phyloP scores from a whole-genome alignment of 2,329 filamentous ascomycete genomes.

The Fusarium sp. region DNA sequence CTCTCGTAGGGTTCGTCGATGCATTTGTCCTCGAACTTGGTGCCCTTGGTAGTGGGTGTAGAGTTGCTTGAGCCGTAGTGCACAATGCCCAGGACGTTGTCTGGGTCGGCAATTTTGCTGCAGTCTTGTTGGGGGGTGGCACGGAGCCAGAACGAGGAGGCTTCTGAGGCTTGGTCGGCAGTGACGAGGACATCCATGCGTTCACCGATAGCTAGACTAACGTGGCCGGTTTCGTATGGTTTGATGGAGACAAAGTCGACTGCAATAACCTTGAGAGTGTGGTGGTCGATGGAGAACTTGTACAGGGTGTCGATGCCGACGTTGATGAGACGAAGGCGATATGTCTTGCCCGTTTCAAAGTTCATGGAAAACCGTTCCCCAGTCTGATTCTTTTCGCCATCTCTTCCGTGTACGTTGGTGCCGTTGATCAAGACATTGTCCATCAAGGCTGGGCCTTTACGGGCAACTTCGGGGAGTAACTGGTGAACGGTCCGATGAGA shows the following conservation, averaged over 20 bases:
- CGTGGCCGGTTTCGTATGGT: constrained; percentile 63
- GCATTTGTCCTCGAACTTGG: constrained; percentile 43
- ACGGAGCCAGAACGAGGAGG: constrained; percentile 63
- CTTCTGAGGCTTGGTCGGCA: constrained; percentile 51
- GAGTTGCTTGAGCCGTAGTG: constrained; percentile 50
- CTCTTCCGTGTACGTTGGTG: constrained; percentile 50
- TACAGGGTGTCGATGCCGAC: constrained; percentile 57
- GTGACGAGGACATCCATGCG: constrained; percentile 61
- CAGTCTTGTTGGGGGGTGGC: constrained; percentile 58
- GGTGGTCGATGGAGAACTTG: constrained; percentile 66
- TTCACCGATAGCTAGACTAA: constrained; percentile 62
- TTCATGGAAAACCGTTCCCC: constrained; percentile 52
- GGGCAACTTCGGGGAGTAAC: constrained; percentile 43
- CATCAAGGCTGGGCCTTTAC: constrained; percentile 42
- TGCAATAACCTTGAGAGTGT: constrained; percentile 68
- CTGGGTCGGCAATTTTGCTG: constrained; percentile 52
- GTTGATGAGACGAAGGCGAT: constrained; percentile 63
- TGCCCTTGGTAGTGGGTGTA: constrained; percentile 28
- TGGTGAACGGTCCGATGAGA: constrained; percentile 58
- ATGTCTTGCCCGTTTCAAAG: constrained; percentile 57
- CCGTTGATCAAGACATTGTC: constrained; percentile 62
- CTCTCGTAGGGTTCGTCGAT: constrained; percentile 50
- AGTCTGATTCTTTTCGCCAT: constrained; percentile 32
- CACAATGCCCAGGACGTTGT: constrained; percentile 63
- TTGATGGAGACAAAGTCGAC: constrained; percentile 68